These are phyloP conservation scores for Corchorus olitorius DNA, from an alignment of 345 rosid genomes.

Conservation along the genomic window DNA sequence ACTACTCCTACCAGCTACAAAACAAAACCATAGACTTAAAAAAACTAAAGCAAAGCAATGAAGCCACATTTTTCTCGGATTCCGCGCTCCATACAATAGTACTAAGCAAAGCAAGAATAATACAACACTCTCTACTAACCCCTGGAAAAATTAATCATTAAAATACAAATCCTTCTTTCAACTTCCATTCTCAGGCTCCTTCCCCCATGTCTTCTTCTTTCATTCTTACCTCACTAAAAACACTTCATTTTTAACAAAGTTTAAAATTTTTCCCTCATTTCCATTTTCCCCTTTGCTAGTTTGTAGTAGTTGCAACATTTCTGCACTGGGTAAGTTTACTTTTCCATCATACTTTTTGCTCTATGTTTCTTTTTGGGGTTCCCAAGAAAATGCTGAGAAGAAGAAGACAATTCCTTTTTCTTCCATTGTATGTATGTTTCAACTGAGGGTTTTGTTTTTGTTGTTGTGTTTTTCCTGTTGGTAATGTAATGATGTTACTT, in stretches of 20 bases:
- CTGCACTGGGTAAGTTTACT: not conserved
- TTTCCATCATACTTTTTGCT: not conserved
- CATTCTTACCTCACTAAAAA: not conserved
- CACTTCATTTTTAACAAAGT: not conserved
- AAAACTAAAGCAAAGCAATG: not conserved
- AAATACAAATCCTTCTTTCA: not conserved
- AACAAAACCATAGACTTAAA: not conserved
- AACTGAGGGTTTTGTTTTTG: not conserved
- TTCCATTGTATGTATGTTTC: conserved; percentile 1
- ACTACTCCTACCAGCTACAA: not conserved
- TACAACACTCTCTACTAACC: not conserved
- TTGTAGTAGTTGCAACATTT: not conserved
- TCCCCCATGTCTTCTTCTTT: not conserved
- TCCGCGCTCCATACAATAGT: not conserved
- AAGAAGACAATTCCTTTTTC: conserved; percentile 19
- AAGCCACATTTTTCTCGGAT: not conserved
- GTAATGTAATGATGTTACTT: conserved; percentile 33
- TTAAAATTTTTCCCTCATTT: not conserved
- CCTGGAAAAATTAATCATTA: not conserved
- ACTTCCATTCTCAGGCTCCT: not conserved
- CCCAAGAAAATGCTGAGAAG: conserved; percentile 23
- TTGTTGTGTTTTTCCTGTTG: conserved; percentile 3
- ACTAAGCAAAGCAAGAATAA: not conserved
- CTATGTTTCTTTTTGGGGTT: conserved; percentile 11
- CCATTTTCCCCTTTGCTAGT: not conserved